These are phyloP conservation scores for Heterococcus sp. DNA, from an alignment of 108 stramenopile species.

Conservation along the genomic window DNA sequence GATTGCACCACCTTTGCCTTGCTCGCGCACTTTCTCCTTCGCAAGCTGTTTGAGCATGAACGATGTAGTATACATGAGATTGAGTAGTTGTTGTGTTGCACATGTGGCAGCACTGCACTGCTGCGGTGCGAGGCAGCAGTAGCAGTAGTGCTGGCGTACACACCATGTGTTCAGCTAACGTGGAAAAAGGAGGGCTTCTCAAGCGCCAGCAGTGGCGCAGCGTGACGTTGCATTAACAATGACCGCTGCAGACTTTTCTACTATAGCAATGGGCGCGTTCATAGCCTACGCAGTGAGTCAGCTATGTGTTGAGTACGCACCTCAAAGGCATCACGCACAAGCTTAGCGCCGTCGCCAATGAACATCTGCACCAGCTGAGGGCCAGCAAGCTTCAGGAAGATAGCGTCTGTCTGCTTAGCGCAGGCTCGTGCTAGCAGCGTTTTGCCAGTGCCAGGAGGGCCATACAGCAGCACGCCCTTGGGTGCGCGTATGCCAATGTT, in stretches of 20 bases:
- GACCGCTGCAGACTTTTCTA: too few species aligned
- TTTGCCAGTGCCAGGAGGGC: conserved; percentile 97
- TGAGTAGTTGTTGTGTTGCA: too few species aligned
- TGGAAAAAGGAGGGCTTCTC: conserved; percentile 96
- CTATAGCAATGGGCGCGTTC: too few species aligned
- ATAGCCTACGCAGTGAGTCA: too few species aligned
- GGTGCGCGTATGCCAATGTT: conserved; percentile 97
- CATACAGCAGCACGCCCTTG: conserved; percentile 76
- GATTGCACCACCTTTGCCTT: conserved; percentile 65
- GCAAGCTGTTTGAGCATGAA: conserved; percentile 16
- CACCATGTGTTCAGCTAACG: too few species aligned
- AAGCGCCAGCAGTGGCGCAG: too few species aligned
- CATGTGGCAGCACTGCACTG: too few species aligned
- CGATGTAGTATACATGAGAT: too few species aligned
- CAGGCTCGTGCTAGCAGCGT: conserved; percentile 96
- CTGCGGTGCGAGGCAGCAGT: too few species aligned
- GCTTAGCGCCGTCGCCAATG: conserved; percentile 98
- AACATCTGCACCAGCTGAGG: conserved; percentile 99
- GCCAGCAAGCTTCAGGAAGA: conserved; percentile 97
- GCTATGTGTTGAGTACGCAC: too few species aligned
- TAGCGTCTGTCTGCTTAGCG: conserved; percentile 97
- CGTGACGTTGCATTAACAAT: too few species aligned
- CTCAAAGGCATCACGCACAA: conserved; percentile 98
- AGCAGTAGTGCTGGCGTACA: too few species aligned
- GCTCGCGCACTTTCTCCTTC: conserved; percentile 49